Evolutionary conservation across 2,329 filamentous ascomycete genomes (phyloP).

Genomic region (Tolypocladium ophioglossoides): DNA sequence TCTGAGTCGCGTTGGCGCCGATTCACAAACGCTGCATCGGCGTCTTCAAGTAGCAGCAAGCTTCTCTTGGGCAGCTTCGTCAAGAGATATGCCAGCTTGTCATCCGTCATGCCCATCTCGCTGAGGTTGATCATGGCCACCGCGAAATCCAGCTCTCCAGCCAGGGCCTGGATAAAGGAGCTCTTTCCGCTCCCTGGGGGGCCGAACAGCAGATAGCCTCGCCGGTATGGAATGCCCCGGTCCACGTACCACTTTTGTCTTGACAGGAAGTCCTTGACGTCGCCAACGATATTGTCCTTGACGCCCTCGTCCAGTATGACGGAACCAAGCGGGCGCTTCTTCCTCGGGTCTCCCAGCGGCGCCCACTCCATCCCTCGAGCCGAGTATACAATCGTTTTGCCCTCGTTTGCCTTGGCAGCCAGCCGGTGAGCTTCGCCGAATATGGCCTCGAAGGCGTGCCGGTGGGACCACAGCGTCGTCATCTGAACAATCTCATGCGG

Average conservation of each 20-base stretch:
- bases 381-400: constrained; percentile 87
- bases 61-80: constrained; percentile 77
- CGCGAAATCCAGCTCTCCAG: constrained; percentile 84
- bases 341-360: constrained; percentile 70
- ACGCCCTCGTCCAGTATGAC: constrained; percentile 80
- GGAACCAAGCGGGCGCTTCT: constrained; percentile 78
- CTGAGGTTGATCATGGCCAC: constrained; percentile 89
- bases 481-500: constrained; percentile 92
- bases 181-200: constrained; percentile 90
- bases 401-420: constrained; percentile 70
- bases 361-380: constrained; percentile 78
- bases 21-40: constrained; percentile 83
- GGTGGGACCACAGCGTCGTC: constrained; percentile 82
- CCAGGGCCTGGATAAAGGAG: constrained; percentile 90
- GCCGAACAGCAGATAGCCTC: constrained; percentile 81
- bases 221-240: constrained; percentile 84
- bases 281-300: constrained; percentile 67
- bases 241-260: constrained; percentile 85
- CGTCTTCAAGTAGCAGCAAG: constrained; percentile 77
- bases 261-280: constrained; percentile 72
- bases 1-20: constrained; percentile 66
- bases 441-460: constrained; percentile 80
- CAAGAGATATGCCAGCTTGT: constrained; percentile 75
- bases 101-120: constrained; percentile 81
- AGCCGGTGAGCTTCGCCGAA: constrained; percentile 80